Evolutionary conservation across 768 basidiomycete species (phyloP).

Genomic region (Suillus decipiens): DNA sequence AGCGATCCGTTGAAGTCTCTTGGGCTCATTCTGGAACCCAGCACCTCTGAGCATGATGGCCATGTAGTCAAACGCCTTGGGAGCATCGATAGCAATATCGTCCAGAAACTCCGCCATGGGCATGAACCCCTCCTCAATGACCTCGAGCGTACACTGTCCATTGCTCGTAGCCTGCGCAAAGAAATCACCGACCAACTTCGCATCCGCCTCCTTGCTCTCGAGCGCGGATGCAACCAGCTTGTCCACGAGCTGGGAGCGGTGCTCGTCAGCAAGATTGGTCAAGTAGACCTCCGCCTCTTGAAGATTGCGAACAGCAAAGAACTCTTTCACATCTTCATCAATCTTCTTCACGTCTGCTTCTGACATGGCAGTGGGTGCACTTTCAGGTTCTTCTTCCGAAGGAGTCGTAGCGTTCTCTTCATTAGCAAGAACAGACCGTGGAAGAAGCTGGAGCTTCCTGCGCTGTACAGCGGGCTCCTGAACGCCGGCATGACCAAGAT

Average conservation of each 20-base stretch:
- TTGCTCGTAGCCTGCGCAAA: constrained; percentile 65
- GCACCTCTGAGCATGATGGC: constrained; percentile 75
- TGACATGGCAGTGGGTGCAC: constrained; percentile 48
- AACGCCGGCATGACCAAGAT: constrained; percentile 45
- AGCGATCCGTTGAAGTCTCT: constrained; percentile 54
- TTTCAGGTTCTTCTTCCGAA: constrained; percentile 53
- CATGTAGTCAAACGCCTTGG: constrained; percentile 10
- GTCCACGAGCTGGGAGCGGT: constrained; percentile 69
- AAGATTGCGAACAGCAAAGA: constrained; percentile 80
- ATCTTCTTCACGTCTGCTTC: constrained; percentile 76
- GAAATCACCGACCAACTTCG: constrained; percentile 73
- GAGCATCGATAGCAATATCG: constrained; percentile 65
- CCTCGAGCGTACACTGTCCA: constrained; percentile 54
- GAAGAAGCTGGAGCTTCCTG: constrained; percentile 72
- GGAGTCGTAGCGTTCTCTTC: constrained; percentile 46
- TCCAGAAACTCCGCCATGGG: constrained; percentile 77
- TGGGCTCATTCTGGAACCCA: constrained; percentile 57
- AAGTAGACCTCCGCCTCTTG: constrained; percentile 91
- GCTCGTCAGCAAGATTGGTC: constrained; percentile 62
- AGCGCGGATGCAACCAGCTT: constrained; percentile 73
- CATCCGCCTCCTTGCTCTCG: constrained; percentile 82
- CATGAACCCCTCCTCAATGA: constrained; percentile 76
- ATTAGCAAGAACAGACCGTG: constrained; percentile 68
- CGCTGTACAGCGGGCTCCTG: constrained; percentile 57
- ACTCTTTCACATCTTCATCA: constrained; percentile 81